Percentiles rank a stretch among this genome's conserved stretches.
phyloP scores from a whole-genome alignment of 305 asterid species.

The Fraxinus latifolia region DNA sequence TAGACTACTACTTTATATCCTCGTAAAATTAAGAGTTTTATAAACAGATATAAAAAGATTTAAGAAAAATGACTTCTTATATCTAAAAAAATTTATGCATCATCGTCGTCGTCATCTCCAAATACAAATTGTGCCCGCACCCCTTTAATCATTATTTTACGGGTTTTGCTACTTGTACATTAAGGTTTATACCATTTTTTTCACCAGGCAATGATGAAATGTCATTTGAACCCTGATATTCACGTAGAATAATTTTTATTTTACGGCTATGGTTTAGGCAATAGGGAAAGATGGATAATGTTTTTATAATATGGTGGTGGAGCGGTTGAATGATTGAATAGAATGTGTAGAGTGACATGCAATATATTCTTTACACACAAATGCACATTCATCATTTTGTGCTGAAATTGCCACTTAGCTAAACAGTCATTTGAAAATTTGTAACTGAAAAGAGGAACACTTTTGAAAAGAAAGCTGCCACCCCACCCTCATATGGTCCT shows the following conservation, averaged over 20 bases:
- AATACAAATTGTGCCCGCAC: background rate
- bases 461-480: background rate
- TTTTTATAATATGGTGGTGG: background rate
- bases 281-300: background rate
- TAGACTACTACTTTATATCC: background rate
- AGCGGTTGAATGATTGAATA: background rate
- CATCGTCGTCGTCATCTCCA: too few relatives aligned
- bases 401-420: background rate
- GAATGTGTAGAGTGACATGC: background rate
- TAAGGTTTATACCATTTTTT: too few relatives aligned
- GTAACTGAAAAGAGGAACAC: background rate
- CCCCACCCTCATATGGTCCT: background rate
- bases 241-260: too few relatives aligned
- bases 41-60: too few relatives aligned
- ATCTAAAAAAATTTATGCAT: background rate
- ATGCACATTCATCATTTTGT: background rate
- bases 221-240: too few relatives aligned
- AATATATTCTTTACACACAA: background rate
- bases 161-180: too few relatives aligned
- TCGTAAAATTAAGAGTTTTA: background rate
- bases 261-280: background rate
- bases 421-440: background rate
- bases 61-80: background rate
- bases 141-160: background rate
- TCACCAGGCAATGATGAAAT: too few relatives aligned